Percentiles rank a stretch among this genome's conserved stretches.
These are phyloP conservation scores for Plasmodium vivax DNA, from an alignment of 169 alveolate species.

Conservation along the genomic window DNA sequence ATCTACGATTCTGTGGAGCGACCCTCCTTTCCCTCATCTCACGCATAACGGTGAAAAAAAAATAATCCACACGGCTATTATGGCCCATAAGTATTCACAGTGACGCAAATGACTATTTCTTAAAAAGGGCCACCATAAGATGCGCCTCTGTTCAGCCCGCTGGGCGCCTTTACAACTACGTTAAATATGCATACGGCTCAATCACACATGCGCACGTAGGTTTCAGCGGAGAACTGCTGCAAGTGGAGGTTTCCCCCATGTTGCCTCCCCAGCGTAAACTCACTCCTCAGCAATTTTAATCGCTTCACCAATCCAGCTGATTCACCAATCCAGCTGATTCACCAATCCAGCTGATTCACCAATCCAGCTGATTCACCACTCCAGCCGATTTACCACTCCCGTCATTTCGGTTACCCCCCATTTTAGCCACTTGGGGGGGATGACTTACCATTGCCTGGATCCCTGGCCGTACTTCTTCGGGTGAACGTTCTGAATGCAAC, in stretches of 20 bases:
- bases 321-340: too few relatives aligned
- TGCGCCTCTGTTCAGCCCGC: neutral
- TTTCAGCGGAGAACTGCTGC: neutral
- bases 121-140: neutral
- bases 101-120: neutral
- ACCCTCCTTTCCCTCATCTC: neutral
- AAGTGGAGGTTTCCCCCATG: neutral
- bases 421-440: neutral
- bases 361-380: too few relatives aligned
- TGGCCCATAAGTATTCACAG: neutral
- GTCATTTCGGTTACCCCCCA: neutral
- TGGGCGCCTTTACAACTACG: neutral
- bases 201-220: neutral
- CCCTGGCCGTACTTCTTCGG: conserved; percentile 85
- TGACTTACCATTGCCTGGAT: conserved; percentile 83
- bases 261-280: neutral
- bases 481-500: conserved; percentile 80
- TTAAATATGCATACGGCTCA: neutral
- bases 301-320: neutral
- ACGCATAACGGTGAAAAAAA: neutral
- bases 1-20: neutral
- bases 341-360: too few relatives aligned
- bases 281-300: neutral
- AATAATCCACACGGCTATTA: neutral
- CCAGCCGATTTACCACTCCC: too few relatives aligned